phyloP scores from a whole-genome alignment of 2,329 filamentous ascomycete genomes.

The Pseudocercospora musae region DNA sequence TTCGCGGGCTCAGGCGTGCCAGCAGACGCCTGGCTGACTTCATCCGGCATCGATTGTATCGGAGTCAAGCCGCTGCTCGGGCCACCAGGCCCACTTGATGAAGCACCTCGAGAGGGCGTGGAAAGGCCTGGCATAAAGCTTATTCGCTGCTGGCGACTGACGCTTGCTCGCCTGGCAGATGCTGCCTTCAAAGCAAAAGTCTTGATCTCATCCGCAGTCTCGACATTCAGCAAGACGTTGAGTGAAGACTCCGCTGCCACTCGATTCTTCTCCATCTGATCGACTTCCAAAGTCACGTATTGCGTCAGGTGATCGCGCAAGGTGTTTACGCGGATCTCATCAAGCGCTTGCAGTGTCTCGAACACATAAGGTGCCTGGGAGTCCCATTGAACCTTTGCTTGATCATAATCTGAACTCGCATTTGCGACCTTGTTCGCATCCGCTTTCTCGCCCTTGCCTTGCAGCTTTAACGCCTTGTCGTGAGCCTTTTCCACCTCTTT shows the following conservation, averaged over 20 bases:
- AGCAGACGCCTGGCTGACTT: slow-evolving; percentile 39
- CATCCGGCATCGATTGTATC: slow-evolving; percentile 24
- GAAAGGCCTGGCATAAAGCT: slow-evolving; percentile 14
- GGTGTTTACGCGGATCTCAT: slow-evolving; percentile 85
- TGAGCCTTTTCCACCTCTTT: slow-evolving; percentile 82
- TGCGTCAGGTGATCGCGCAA: slow-evolving; percentile 88
- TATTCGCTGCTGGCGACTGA: slow-evolving; percentile 3
- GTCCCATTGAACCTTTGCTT: slow-evolving; percentile 82
- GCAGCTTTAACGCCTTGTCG: slow-evolving; percentile 80
- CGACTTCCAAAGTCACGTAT: slow-evolving; percentile 86
- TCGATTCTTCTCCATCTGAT: slow-evolving; percentile 75
- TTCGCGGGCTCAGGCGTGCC: slow-evolving; percentile 45
- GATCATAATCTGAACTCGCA: slow-evolving; percentile 70
- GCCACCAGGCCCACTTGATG: slow-evolving; percentile 6
- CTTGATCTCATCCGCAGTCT: slow-evolving; percentile 82
- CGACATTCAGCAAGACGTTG: slow-evolving; percentile 78
- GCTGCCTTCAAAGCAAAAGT: slow-evolving; percentile 55
- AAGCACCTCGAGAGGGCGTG: slow-evolving; percentile 12
- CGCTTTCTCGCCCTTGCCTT: slow-evolving; percentile 71
- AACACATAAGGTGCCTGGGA: slow-evolving; percentile 93
- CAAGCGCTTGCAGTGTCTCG: slow-evolving; percentile 84
- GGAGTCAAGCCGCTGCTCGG: slow-evolving; percentile 18
- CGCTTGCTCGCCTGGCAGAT: slow-evolving; percentile 12
- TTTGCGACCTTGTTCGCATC: slow-evolving; percentile 74
- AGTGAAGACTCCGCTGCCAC: slow-evolving; percentile 74